phyloP scores from a whole-genome alignment of 176 grass and related monocot genomes.

The Lolium perenne region DNA sequence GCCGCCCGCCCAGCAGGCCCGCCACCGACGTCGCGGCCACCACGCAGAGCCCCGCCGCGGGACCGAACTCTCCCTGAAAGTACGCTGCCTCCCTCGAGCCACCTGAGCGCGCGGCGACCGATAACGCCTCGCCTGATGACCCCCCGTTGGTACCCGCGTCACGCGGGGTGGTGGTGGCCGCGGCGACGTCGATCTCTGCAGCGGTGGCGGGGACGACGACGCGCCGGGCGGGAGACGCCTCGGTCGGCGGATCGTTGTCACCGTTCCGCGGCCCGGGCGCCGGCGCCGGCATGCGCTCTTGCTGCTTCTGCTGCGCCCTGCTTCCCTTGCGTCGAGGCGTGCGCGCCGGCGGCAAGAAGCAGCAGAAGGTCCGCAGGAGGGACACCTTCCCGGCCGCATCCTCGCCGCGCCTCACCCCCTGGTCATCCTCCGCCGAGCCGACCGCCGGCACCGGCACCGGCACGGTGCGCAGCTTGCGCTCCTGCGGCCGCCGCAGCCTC shows the following conservation, averaged over 20 bases:
- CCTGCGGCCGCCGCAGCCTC: neutral
- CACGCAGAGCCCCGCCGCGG: slow-evolving; percentile 27
- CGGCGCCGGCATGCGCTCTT: neutral
- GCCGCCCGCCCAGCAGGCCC: slow-evolving; percentile 44
- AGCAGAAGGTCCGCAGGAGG: slow-evolving; percentile 30
- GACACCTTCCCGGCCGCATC: neutral
- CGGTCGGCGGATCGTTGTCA: neutral
- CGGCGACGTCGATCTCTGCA: neutral
- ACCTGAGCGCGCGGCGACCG: neutral
- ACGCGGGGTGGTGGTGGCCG: neutral
- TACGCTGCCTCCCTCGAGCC: neutral
- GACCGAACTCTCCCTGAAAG: slow-evolving; percentile 4
- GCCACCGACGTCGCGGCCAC: slow-evolving; percentile 32
- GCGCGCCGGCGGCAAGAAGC: slow-evolving; percentile 25
- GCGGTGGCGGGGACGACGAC: neutral
- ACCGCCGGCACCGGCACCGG: slow-evolving; percentile 24
- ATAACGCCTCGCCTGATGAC: neutral
- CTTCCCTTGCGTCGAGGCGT: slow-evolving; percentile 1
- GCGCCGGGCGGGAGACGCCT: neutral
- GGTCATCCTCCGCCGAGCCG: neutral
- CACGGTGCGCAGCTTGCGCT: slow-evolving; percentile 33
- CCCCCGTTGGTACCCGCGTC: neutral
- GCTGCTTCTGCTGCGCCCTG: neutral
- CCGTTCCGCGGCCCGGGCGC: neutral
- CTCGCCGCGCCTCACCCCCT: slow-evolving; percentile 3